These are phyloP conservation scores for Elaeis guineensis DNA, from an alignment of 176 grass and related monocot genomes.

Conservation along the genomic window DNA sequence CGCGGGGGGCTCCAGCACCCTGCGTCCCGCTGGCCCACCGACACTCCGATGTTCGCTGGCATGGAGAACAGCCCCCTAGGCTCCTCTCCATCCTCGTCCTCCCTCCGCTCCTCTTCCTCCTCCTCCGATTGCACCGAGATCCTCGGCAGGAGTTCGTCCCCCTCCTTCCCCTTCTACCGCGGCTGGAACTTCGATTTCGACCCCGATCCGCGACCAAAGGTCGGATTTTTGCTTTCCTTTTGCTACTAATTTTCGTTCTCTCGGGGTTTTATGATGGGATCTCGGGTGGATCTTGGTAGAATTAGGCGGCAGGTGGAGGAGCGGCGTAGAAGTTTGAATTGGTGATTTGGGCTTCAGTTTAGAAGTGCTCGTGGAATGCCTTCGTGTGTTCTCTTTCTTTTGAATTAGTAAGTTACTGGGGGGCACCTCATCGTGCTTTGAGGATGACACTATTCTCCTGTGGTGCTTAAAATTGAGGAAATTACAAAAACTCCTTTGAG, in stretches of 20 bases:
- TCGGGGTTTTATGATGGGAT: conserved; percentile 10
- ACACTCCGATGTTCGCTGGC: conserved; percentile 72
- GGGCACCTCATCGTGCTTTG: too few species aligned
- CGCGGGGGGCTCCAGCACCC: conserved; percentile 80
- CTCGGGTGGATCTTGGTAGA: not conserved
- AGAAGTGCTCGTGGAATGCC: too few species aligned
- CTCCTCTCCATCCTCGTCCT: conserved; percentile 38
- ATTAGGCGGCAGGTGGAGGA: too few species aligned
- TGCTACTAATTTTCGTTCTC: conserved; percentile 10
- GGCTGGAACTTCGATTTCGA: conserved; percentile 79
- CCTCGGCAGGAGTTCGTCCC: conserved; percentile 56
- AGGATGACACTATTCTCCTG: too few species aligned
- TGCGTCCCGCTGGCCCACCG: conserved; percentile 59
- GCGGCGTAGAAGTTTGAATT: too few species aligned
- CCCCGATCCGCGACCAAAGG: conserved; percentile 51
- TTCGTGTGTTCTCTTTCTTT: too few species aligned
- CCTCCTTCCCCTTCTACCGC: conserved; percentile 77
- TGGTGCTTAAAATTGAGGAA: too few species aligned
- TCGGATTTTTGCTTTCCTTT: conserved; percentile 2
- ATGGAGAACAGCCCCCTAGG: conserved; percentile 79
- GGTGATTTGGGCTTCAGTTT: too few species aligned
- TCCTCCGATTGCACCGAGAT: conserved; percentile 85
- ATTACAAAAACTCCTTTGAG: too few species aligned
- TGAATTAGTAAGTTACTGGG: too few species aligned
- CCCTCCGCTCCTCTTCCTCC: conserved; percentile 41